Evolutionary conservation across 1,284 basidiomycete species (phyloP).

Genomic region (Cryptococcus floricola): DNA sequence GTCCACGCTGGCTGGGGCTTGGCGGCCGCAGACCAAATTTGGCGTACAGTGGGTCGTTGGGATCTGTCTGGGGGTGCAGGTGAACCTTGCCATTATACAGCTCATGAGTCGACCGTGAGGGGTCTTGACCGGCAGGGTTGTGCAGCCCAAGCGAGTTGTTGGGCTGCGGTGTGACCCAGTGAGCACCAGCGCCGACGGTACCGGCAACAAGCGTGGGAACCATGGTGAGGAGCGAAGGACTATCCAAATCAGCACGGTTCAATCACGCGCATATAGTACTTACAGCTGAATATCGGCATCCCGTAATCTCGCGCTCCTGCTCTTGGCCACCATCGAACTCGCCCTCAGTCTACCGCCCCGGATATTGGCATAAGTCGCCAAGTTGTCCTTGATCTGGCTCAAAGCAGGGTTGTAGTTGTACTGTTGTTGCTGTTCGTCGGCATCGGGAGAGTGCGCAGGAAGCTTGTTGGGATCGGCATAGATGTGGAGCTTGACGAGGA

Average conservation of each 20-base stretch:
- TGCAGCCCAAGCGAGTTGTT: slow-evolving; percentile 22
- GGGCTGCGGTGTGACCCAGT: slow-evolving; percentile 29
- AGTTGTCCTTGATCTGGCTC: slow-evolving; percentile 75
- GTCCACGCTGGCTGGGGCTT: too few relatives aligned
- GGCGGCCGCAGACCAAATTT: slow-evolving; percentile 32
- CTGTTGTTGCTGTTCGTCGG: slow-evolving; percentile 51
- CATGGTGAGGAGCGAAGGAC: slow-evolving; percentile 72
- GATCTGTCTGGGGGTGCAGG: slow-evolving; percentile 75
- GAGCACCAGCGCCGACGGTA: slow-evolving; percentile 69
- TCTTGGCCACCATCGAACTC: slow-evolving; percentile 78
- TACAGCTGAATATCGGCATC: slow-evolving; percentile 55
- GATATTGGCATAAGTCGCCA: slow-evolving; percentile 71
- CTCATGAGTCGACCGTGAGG: slow-evolving; percentile 36
- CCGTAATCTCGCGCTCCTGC: slow-evolving; percentile 58
- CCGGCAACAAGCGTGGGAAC: slow-evolving; percentile 80
- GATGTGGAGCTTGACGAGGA: slow-evolving; percentile 65
- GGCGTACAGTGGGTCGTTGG: slow-evolving; percentile 45
- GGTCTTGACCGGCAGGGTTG: slow-evolving; percentile 39
- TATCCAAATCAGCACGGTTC: slow-evolving; percentile 11
- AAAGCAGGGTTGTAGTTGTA: slow-evolving; percentile 46
- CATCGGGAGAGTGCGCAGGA: slow-evolving; percentile 61
- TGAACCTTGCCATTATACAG: slow-evolving; percentile 65
- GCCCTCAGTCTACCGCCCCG: slow-evolving; percentile 68
- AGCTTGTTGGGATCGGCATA: slow-evolving; percentile 66
- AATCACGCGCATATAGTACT: slow-evolving; percentile 6